A percentile compares a stretch with the other conserved stretches of the same genome.
phyloP scores from a whole-genome alignment of 306 rosid species.

The Acacia confusa region DNA sequence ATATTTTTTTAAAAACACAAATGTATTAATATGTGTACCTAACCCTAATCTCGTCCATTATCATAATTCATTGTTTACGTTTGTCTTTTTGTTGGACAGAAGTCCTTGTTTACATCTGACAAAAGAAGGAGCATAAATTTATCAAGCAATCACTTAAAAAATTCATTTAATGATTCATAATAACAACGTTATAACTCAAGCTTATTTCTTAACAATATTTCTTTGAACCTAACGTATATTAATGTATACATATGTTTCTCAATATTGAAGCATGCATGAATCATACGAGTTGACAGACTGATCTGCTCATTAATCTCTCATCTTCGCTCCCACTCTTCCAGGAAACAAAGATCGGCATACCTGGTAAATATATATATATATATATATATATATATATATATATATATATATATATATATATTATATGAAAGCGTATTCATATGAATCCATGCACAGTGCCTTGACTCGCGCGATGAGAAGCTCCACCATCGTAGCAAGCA shows the following conservation, averaged over 20 bases:
- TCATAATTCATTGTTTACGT: background rate
- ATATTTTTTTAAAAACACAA: background rate
- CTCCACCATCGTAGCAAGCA: background rate
- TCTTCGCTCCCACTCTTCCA: background rate
- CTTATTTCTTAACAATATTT: background rate
- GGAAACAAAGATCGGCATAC: background rate
- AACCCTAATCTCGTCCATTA: background rate
- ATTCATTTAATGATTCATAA: background rate
- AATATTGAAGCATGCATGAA: background rate
- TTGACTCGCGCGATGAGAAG: background rate
- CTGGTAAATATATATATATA: background rate
- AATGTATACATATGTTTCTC: background rate
- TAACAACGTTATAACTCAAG: background rate
- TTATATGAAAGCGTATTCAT: background rate
- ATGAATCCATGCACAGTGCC: background rate
- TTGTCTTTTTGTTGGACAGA: no score
- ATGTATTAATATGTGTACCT: background rate
- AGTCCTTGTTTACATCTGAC: no score
- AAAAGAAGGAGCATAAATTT: background rate
- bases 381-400: no score
- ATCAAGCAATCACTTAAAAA: background rate
- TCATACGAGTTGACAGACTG: background rate
- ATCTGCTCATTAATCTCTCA: background rate
- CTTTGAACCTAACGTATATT: background rate
- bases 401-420: no score